phyloP scores from a whole-genome alignment of 2,329 filamentous ascomycete species.

The Lecanosticta acicola region DNA sequence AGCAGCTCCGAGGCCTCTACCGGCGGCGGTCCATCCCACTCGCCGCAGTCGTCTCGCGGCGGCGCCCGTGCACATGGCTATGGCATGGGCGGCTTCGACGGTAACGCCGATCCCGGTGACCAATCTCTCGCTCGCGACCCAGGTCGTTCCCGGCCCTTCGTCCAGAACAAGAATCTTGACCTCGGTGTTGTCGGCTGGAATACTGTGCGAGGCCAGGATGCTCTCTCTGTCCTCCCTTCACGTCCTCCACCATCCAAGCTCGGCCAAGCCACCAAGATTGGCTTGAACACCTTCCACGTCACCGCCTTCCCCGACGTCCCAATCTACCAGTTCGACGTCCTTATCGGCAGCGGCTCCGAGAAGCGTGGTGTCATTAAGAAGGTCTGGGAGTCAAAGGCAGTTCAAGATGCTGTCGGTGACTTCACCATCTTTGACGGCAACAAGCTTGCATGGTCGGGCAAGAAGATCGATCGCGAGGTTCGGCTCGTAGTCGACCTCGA shows the following conservation, averaged over 20 bases:
- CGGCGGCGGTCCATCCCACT: neutral
- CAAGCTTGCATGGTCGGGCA: constrained; percentile 72
- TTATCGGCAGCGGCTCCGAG: constrained; percentile 57
- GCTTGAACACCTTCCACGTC: constrained; percentile 72
- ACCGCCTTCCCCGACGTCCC: constrained; percentile 52
- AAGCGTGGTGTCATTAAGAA: constrained; percentile 66
- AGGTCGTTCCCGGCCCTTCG: constrained; percentile 5
- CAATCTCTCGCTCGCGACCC: constrained; percentile 12
- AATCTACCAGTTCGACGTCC: constrained; percentile 76
- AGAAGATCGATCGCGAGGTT: constrained; percentile 28
- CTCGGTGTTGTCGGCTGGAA: constrained; percentile 25
- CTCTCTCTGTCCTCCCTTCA: constrained; percentile 13
- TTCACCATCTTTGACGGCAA: constrained; percentile 76
- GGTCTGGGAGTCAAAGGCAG: constrained; percentile 62
- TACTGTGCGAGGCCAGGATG: constrained; percentile 23
- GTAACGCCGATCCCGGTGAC: constrained; percentile 16
- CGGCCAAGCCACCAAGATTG: constrained; percentile 38
- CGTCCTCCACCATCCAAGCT: constrained; percentile 36
- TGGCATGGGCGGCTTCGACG: constrained; percentile 13
- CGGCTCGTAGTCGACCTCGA: constrained; percentile 66
- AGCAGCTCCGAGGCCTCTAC: constrained; percentile 10
- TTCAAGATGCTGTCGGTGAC: constrained; percentile 52
- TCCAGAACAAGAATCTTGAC: constrained; percentile 24
- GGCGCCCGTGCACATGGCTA: constrained; percentile 1
- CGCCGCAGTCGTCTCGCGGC: constrained; percentile 3